phyloP scores from a whole-genome alignment of 495 filamentous ascomycete genomes.

The Staphylotrichum tortipilum region DNA sequence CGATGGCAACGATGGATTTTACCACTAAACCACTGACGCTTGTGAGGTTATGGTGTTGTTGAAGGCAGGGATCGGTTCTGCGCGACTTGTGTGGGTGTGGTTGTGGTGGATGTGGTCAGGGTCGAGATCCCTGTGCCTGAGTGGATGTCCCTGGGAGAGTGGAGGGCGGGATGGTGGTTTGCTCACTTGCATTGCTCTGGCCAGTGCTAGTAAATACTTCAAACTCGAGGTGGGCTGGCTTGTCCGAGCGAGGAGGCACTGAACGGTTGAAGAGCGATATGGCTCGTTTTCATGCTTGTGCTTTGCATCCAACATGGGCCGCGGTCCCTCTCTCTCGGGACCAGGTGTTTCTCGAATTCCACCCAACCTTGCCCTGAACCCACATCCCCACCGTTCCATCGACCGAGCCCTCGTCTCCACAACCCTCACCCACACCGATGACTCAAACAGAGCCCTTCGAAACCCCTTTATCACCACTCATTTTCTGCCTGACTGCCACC shows the following conservation, averaged over 20 bases:
- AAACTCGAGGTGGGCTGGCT: no score
- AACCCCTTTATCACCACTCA: background rate
- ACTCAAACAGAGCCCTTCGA: background rate
- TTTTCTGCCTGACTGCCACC: background rate
- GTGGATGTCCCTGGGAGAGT: no score
- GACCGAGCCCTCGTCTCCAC: background rate
- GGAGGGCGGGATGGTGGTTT: no score
- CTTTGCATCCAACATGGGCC: no score
- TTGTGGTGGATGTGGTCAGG: no score
- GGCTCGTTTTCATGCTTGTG: no score
- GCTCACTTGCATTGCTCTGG: no score
- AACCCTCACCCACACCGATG: background rate
- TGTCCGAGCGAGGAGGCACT: no score
- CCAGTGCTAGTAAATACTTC: no score
- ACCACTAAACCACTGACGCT: constrained; percentile 33
- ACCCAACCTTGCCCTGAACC: background rate
- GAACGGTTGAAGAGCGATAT: no score
- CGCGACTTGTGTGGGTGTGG: background rate
- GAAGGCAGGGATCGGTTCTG: background rate
- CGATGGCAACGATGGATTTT: constrained; percentile 43
- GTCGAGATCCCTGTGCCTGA: background rate
- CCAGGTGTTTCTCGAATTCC: no score
- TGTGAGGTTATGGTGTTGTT: background rate
- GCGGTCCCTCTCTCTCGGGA: no score
- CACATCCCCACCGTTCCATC: background rate